phyloP scores from a whole-genome alignment of 768 basidiomycete genomes.

The Lactifluus pinguis region DNA sequence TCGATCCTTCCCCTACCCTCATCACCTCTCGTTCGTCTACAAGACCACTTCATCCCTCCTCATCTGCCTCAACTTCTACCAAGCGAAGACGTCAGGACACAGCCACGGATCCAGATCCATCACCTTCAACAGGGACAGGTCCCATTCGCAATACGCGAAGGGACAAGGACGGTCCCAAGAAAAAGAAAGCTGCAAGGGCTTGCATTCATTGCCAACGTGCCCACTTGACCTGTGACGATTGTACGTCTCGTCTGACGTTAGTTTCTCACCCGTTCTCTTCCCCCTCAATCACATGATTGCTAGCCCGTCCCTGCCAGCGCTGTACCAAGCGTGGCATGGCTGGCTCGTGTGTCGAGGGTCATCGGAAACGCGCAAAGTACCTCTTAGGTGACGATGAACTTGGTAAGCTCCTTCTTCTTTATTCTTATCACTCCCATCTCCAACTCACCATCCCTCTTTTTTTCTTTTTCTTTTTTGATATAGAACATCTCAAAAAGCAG shows the following conservation, averaged over 20 bases:
- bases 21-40: not conserved
- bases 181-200: conserved; percentile 91
- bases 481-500: conserved; percentile 16
- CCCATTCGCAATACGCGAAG: conserved; percentile 34
- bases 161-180: conserved; percentile 72
- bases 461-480: not conserved
- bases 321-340: conserved; percentile 92
- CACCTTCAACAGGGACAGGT: conserved; percentile 36
- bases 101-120: conserved; percentile 48
- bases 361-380: conserved; percentile 97
- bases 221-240: conserved; percentile 96
- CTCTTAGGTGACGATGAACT: conserved; percentile 90
- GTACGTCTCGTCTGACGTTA: conserved; percentile 40
- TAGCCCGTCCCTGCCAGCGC: conserved; percentile 93
- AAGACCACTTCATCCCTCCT: not conserved
- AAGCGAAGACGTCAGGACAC: conserved; percentile 41
- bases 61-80: not conserved
- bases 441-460: not conserved
- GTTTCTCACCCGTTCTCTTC: conserved; percentile 1
- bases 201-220: conserved; percentile 97
- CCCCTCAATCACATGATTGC: conserved; percentile 11
- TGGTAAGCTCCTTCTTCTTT: conserved; percentile 38
- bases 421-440: conserved; percentile 10
- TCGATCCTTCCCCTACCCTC: not conserved
- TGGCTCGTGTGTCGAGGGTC: conserved; percentile 84